These are phyloP conservation scores for Massariosphaeria phaeospora DNA, from an alignment of 495 filamentous ascomycete species.

Conservation along the genomic window DNA sequence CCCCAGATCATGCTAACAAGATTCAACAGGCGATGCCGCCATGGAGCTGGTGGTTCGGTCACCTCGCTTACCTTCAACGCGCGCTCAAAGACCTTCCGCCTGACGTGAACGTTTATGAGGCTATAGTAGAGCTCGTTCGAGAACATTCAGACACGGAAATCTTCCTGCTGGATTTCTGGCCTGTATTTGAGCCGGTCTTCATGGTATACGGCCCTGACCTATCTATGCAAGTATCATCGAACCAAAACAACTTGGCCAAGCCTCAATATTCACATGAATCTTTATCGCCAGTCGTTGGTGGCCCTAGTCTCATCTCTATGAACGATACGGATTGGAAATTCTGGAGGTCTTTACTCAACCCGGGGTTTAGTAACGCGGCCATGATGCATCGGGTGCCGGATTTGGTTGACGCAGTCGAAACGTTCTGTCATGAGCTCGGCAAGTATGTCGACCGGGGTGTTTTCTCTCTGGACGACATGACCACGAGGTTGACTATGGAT, in stretches of 20 bases:
- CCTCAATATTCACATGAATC: too few species aligned
- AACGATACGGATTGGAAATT: conserved; percentile 13
- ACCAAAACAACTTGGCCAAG: conserved; percentile 15
- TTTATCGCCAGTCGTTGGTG: conserved; percentile 8
- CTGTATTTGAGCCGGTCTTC: not conserved
- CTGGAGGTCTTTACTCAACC: conserved; percentile 18
- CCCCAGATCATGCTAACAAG: not conserved
- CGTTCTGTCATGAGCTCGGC: conserved; percentile 4
- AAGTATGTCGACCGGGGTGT: not conserved
- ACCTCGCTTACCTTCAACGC: not conserved
- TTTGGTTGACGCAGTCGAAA: conserved; percentile 1
- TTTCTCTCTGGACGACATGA: conserved; percentile 4
- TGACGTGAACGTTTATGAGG: conserved; percentile 1
- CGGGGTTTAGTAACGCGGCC: conserved; percentile 7
- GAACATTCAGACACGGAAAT: conserved; percentile 2
- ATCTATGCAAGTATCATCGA: not conserved
- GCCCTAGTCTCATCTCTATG: conserved; percentile 10
- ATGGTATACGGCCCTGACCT: conserved; percentile 3
- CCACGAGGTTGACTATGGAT: conserved; percentile 7
- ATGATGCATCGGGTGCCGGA: not conserved
- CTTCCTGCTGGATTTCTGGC: conserved; percentile 14
- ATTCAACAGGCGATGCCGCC: conserved; percentile 6
- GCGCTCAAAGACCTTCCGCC: conserved; percentile 1
- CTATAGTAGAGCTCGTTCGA: not conserved
- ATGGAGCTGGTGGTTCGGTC: conserved; percentile 17